Conservation (phyloP, 2,329 filamentous ascomycete genomes). For the Exophiala bonariae region DNA sequence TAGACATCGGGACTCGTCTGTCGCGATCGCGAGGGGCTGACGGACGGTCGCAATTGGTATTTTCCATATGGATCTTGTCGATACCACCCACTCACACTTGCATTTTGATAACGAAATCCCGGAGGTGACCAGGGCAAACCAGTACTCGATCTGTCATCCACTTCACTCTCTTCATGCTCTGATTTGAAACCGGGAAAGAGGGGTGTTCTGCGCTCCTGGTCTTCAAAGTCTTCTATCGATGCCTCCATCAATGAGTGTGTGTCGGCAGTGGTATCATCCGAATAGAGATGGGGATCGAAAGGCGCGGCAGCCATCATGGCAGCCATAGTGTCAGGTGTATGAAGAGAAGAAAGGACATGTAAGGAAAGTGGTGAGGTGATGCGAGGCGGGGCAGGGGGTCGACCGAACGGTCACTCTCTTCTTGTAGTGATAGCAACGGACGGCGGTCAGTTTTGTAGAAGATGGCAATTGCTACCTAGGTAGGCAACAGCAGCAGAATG, state of each 20-base stretch:
- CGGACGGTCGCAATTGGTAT: slow-evolving; percentile 42
- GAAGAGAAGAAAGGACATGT: slow-evolving; percentile 12
- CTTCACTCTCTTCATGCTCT: slow-evolving; percentile 43
- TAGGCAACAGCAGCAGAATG: slow-evolving; percentile 25
- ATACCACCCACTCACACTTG: slow-evolving; percentile 58
- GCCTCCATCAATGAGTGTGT: slow-evolving; percentile 58
- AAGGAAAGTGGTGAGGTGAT: slow-evolving; percentile 13
- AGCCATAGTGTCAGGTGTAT: slow-evolving; percentile 25
- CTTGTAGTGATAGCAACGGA: no score
- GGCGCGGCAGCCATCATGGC: slow-evolving; percentile 40
- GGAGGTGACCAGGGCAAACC: slow-evolving; percentile 65
- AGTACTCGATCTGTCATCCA: slow-evolving; percentile 40
- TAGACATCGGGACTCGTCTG: slow-evolving; percentile 59
- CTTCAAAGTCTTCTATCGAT: slow-evolving; percentile 64
- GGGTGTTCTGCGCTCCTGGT: slow-evolving; percentile 53
- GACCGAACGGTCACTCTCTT: slow-evolving; percentile 17
- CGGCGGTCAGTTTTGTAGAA: no score
- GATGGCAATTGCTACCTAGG: no score
- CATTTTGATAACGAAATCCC: slow-evolving; percentile 49
- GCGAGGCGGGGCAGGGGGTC: slow-evolving; percentile 21
- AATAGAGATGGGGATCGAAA: slow-evolving; percentile 51
- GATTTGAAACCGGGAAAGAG: slow-evolving; percentile 62
- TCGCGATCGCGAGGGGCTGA: slow-evolving; percentile 54
- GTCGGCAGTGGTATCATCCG: slow-evolving; percentile 39
- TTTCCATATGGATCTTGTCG: slow-evolving; percentile 49